Conservation (phyloP, 1,139 yeast species). For the Yamadazyma triangularis region DNA sequence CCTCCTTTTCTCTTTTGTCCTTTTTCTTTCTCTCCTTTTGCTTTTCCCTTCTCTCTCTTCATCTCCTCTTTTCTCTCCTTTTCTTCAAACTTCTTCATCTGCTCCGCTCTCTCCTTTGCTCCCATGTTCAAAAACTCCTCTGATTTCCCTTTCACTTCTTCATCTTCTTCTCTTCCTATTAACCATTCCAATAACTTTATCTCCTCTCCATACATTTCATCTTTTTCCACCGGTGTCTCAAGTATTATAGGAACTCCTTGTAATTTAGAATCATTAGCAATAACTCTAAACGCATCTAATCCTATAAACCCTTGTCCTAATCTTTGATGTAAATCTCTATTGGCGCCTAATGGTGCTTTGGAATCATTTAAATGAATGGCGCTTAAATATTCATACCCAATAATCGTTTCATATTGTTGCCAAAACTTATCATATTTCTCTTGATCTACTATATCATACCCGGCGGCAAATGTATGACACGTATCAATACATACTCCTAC, state of each 20-base stretch:
- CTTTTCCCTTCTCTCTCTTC: not conserved
- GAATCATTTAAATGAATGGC: constrained; percentile 92
- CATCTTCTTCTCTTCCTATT: constrained; percentile 53
- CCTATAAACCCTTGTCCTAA: constrained; percentile 89
- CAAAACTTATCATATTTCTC: constrained; percentile 62
- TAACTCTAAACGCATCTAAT: constrained; percentile 70
- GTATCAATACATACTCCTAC: constrained; percentile 96
- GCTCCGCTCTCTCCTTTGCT: constrained; percentile 51
- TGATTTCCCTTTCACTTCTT: constrained; percentile 47
- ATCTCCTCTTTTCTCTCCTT: constrained; percentile 18
- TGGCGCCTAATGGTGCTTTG: constrained; percentile 87
- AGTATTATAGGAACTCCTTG: constrained; percentile 73
- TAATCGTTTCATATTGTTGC: constrained; percentile 61
- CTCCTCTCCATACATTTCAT: constrained; percentile 74
- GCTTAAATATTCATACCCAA: constrained; percentile 71
- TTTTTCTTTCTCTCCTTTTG: constrained; percentile 6
- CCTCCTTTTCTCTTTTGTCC: too few relatives aligned
- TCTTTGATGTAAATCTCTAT: constrained; percentile 86
- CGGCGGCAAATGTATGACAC: constrained; percentile 95
- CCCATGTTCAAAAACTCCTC: constrained; percentile 53
- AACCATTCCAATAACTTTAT: constrained; percentile 73
- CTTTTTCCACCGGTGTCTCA: constrained; percentile 80
- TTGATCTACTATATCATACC: constrained; percentile 70
- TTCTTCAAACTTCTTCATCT: constrained; percentile 37
- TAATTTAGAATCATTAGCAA: constrained; percentile 66